phyloP scores from a whole-genome alignment of 116 monocot genomes.

The Dioscorea cayenensis region DNA sequence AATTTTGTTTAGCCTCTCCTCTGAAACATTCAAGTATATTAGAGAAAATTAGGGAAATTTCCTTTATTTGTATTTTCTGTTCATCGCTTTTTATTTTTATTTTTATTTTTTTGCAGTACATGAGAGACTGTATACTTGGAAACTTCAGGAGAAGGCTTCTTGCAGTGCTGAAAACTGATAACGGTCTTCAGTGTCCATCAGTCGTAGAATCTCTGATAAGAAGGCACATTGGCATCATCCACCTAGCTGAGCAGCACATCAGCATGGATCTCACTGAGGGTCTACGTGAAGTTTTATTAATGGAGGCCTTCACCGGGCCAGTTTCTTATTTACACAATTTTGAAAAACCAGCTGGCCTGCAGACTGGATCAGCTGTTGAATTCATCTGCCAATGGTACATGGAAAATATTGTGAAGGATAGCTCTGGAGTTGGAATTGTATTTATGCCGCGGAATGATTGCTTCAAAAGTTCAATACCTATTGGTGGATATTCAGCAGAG shows the following conservation, averaged over 20 bases:
- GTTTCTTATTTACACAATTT: conserved; percentile 47
- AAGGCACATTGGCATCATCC: conserved; percentile 80
- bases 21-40: neutral
- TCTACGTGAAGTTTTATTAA: conserved; percentile 63
- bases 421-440: conserved; percentile 38
- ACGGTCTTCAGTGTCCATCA: conserved; percentile 69
- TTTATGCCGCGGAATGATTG: conserved; percentile 52
- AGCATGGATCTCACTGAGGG: conserved; percentile 95
- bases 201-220: conserved; percentile 61
- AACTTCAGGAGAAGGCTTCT: conserved; percentile 84
- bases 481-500: conserved; percentile 62
- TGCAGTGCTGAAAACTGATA: conserved; percentile 64
- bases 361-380: conserved; percentile 65
- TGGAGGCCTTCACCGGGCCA: conserved; percentile 61
- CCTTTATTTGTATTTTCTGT: neutral
- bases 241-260: conserved; percentile 83
- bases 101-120: conserved; percentile 49
- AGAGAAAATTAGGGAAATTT: neutral
- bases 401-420: conserved; percentile 85
- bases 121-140: conserved; percentile 89
- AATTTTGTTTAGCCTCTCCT: neutral
- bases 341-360: conserved; percentile 34
- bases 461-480: conserved; percentile 65
- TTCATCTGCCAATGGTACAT: conserved; percentile 73
- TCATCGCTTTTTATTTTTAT: too few relatives aligned